These are phyloP conservation scores for Scedosporium dehoogii DNA, from an alignment of 2,329 filamentous ascomycete genomes.

Conservation along the genomic window DNA sequence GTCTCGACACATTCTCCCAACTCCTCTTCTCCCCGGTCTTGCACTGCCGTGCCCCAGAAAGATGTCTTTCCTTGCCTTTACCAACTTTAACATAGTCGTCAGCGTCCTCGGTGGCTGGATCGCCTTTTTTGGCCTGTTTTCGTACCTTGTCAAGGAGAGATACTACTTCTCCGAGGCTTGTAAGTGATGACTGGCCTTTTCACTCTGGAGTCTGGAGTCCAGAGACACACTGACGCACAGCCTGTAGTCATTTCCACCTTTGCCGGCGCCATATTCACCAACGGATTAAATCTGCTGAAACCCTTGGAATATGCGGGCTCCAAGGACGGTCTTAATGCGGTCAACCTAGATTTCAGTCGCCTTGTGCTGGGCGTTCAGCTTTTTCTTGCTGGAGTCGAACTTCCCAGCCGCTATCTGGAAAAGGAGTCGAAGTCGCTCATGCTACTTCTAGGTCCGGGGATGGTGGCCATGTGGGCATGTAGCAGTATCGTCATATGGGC, in stretches of 20 bases:
- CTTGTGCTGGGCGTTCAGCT: constrained; percentile 86
- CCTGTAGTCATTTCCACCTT: constrained; percentile 69
- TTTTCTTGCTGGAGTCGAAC: constrained; percentile 77
- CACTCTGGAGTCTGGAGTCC: too few relatives aligned
- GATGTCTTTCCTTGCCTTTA: constrained; percentile 40
- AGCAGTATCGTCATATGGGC: constrained; percentile 74
- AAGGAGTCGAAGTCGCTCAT: constrained; percentile 69
- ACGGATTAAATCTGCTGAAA: constrained; percentile 66
- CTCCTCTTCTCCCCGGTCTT: background rate
- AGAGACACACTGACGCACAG: background rate
- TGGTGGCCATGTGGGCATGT: constrained; percentile 77
- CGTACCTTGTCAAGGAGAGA: constrained; percentile 79
- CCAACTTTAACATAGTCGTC: constrained; percentile 78
- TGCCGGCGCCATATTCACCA: constrained; percentile 67
- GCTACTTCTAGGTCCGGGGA: constrained; percentile 70
- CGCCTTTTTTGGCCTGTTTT: constrained; percentile 81
- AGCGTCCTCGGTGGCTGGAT: constrained; percentile 79
- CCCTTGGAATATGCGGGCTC: constrained; percentile 64
- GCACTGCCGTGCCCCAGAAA: background rate
- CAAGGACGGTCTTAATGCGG: constrained; percentile 50
- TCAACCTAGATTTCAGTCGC: constrained; percentile 76
- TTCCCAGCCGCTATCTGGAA: constrained; percentile 72
- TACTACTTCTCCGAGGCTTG: constrained; percentile 86
- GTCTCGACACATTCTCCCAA: background rate
- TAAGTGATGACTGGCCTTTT: constrained; percentile 33